Evolutionary conservation across 2,329 filamentous ascomycete species (phyloP).

Genomic region (Colletotrichum sp.): DNA sequence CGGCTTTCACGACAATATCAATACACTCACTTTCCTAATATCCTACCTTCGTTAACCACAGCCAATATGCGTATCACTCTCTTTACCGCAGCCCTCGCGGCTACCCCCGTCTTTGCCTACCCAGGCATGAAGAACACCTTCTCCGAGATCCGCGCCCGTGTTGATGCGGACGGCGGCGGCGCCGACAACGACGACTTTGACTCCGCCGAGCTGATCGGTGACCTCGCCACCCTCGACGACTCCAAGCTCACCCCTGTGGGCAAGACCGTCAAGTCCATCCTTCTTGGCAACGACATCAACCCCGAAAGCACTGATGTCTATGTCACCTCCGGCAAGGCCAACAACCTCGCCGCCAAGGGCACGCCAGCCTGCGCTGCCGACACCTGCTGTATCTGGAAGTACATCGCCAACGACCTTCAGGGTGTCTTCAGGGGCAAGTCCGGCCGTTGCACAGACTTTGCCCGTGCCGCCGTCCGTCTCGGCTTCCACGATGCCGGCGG

Average conservation of each 20-base stretch:
- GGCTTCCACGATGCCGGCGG: constrained; percentile 53
- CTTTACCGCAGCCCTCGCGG: constrained; percentile 17
- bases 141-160: constrained; percentile 22
- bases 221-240: constrained; percentile 35
- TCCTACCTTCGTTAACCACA: constrained; percentile 24
- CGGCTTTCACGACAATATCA: neutral
- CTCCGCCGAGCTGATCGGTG: constrained; percentile 34
- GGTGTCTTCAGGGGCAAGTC: constrained; percentile 36
- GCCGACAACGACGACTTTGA: constrained; percentile 1
- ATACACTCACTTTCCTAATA: neutral
- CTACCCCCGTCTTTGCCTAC: constrained; percentile 13
- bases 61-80: constrained; percentile 12
- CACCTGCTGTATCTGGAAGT: constrained; percentile 49
- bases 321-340: neutral
- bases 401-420: constrained; percentile 43
- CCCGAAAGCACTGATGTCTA: constrained; percentile 27
- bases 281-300: constrained; percentile 30
- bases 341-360: constrained; percentile 22
- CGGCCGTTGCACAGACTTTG: constrained; percentile 45
- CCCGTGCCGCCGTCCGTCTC: constrained; percentile 47
- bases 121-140: constrained; percentile 21
- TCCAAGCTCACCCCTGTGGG: constrained; percentile 37
- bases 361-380: constrained; percentile 36
- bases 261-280: constrained; percentile 39
- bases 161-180: neutral